A percentile compares a stretch with the other conserved stretches of the same genome.
These are phyloP conservation scores for Penicillium italicum DNA, from an alignment of 2,329 filamentous ascomycete genomes.

Conservation along the genomic window DNA sequence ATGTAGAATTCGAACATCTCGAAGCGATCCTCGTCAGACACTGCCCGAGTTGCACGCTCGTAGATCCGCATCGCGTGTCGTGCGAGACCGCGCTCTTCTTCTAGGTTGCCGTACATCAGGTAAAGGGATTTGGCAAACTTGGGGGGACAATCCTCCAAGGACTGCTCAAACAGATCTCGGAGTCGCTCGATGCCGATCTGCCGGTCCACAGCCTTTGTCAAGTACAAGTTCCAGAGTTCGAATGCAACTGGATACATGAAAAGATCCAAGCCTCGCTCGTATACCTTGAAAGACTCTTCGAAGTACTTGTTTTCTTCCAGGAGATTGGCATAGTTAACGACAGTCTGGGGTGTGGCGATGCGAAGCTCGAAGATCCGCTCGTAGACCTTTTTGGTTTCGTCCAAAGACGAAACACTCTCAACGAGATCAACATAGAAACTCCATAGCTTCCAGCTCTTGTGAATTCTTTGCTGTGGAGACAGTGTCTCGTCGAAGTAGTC, in stretches of 20 bases:
- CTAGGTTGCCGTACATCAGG: constrained; percentile 95
- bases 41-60: constrained; percentile 90
- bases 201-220: constrained; percentile 94
- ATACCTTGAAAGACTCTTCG: constrained; percentile 97
- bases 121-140: constrained; percentile 96
- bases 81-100: constrained; percentile 91
- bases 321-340: constrained; percentile 96
- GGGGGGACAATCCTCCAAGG: constrained; percentile 87
- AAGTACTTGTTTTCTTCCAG: constrained; percentile 92
- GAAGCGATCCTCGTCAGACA: constrained; percentile 87
- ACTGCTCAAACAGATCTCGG: constrained; percentile 94
- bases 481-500: constrained; percentile 97
- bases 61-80: constrained; percentile 99
- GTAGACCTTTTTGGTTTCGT: constrained; percentile 91
- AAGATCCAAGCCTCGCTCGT: constrained; percentile 92
- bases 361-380: constrained; percentile 97
- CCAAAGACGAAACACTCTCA: constrained; percentile 84
- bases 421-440: constrained; percentile 98
- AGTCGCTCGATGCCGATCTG: constrained; percentile 93
- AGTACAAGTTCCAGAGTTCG: constrained; percentile 96
- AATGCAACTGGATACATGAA: constrained; percentile 98
- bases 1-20: constrained; percentile 99
- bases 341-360: constrained; percentile 95
- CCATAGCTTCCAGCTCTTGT: constrained; percentile 99
- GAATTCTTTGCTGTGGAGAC: constrained; percentile 89